Percentiles rank a stretch among this genome's conserved stretches.
phyloP scores from a whole-genome alignment of 164 flowering plant genomes.

The Magnolia officinalis region DNA sequence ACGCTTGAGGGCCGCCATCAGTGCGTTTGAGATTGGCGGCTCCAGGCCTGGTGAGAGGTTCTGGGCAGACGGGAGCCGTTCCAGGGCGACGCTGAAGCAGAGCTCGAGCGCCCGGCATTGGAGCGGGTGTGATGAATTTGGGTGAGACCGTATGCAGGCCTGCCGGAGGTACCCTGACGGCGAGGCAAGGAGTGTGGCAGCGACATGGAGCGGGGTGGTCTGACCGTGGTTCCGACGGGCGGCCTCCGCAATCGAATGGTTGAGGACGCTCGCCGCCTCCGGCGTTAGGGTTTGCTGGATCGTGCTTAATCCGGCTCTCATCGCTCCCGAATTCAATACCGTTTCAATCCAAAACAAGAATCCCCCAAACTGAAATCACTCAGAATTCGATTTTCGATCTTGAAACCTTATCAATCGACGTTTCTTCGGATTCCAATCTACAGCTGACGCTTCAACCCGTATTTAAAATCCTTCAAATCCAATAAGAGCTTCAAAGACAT shows the following conservation, averaged over 20 bases:
- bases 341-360: background rate
- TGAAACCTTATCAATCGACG: background rate
- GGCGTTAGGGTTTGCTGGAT: slow-evolving; percentile 87
- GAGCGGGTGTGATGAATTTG: slow-evolving; percentile 91
- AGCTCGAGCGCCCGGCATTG: slow-evolving; percentile 99
- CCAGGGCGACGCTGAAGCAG: slow-evolving; percentile 95
- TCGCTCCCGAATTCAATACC: slow-evolving; percentile 15
- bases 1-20: slow-evolving; percentile 93
- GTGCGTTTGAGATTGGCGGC: slow-evolving; percentile 88
- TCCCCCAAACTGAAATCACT: background rate
- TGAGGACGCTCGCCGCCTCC: slow-evolving; percentile 81
- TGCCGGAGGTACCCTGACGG: slow-evolving; percentile 80
- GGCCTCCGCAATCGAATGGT: slow-evolving; percentile 83
- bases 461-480: slow-evolving; percentile 25
- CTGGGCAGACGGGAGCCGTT: slow-evolving; percentile 78
- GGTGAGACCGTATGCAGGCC: slow-evolving; percentile 94
- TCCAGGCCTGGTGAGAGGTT: slow-evolving; percentile 47
- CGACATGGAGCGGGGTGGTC: slow-evolving; percentile 96
- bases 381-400: background rate
- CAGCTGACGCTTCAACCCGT: slow-evolving; percentile 3
- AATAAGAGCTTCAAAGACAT: slow-evolving; percentile 18
- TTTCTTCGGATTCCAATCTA: slow-evolving; percentile 1
- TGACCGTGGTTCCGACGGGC: slow-evolving; percentile 84
- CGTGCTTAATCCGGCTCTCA: slow-evolving; percentile 84
- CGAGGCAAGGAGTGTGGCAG: slow-evolving; percentile 74